Base-by-base conservation (phyloP, 2,329 filamentous ascomycete species). In the Xylaria sp. region DNA sequence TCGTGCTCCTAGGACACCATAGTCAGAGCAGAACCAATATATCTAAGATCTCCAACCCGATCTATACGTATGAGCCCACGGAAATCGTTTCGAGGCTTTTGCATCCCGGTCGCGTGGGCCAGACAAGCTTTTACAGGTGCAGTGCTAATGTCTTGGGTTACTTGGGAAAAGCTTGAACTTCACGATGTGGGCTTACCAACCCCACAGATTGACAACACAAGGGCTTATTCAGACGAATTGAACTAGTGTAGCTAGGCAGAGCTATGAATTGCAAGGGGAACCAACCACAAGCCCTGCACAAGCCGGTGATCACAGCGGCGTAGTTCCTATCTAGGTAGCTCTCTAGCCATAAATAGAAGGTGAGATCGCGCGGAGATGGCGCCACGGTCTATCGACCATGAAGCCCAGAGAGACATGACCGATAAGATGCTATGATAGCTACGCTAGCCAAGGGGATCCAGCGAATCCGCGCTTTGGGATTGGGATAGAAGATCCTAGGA, bases 311-410 rank as follows among this genome's bases (percentile, higher is more conserved):
- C 29, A 13, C 42, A 40, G 48, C 40, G 32, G 57, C 25, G 27
- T 23, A 32, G 18, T 61, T 59, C 61, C 61, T 53, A 37, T 44
- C 55, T 12, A 25, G 32, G 35, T 18, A n/a, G 12, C 12, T 13
- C 51, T 47, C 58, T 69, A 67, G 60, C 67, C 67, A 8, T 29
- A 69, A 67, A 35, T n/a, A 69, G 67, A 69, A 69, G 67, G 67
- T 69, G 35, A 62, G 50, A 65, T 44, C 57, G 23, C 27, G 27
- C 32, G 44, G n/a, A 55, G 40, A 69, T 63, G 63, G 63, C 63
- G 53, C 63, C 63, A 66, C 53, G 40, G n/a, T 29, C 54, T 37
- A 54, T 69, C 65, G 55, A 58, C 25, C 55, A 44, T n/a, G 25
- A 10, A 23, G 37, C n/a, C 54, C 6, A 29, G 54, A 23, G 13